phyloP scores from a whole-genome alignment of 163 green algal genomes.

The Chlamydomonas reinhardtii region DNA sequence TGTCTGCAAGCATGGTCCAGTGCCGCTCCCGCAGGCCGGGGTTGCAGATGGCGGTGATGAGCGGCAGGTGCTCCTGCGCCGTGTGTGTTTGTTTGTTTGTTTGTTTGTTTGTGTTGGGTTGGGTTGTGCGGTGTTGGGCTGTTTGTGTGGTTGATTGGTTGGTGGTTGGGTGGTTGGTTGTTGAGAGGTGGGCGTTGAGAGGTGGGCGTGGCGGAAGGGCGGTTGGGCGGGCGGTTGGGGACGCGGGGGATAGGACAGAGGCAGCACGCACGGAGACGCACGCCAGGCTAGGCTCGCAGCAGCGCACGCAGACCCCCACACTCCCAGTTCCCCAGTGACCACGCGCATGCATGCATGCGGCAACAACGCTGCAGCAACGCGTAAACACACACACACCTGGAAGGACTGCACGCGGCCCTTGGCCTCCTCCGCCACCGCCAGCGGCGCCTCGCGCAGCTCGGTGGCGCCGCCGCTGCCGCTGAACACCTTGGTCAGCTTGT shows the following conservation, averaged over 20 bases:
- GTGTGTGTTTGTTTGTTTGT: not conserved
- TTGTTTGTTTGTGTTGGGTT: too few species aligned
- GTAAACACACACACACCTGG: conserved; percentile 46
- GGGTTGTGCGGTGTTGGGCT: not conserved
- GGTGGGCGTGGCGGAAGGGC: too few species aligned
- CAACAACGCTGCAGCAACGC: too few species aligned
- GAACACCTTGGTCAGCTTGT: conserved; percentile 85
- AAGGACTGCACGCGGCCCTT: conserved; percentile 74
- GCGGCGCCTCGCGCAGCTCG: conserved; percentile 31
- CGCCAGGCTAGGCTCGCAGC: too few species aligned
- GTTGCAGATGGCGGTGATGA: conserved; percentile 86
- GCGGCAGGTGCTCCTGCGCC: conserved; percentile 73
- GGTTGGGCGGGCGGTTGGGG: too few species aligned
- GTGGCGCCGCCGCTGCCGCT: conserved; percentile 46
- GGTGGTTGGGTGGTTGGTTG: too few species aligned
- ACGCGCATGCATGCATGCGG: too few species aligned
- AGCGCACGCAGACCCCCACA: too few species aligned
- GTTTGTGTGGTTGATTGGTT: not conserved
- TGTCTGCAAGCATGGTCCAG: conserved; percentile 74
- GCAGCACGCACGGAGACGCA: too few species aligned
- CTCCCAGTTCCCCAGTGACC: too few species aligned
- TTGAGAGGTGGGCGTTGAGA: too few species aligned
- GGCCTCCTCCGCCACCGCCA: conserved; percentile 67
- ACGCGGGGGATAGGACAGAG: too few species aligned
- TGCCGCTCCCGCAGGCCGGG: conserved; percentile 79